Conservation (phyloP, 768 basidiomycete species). For the Cystobasidium tubakii region DNA sequence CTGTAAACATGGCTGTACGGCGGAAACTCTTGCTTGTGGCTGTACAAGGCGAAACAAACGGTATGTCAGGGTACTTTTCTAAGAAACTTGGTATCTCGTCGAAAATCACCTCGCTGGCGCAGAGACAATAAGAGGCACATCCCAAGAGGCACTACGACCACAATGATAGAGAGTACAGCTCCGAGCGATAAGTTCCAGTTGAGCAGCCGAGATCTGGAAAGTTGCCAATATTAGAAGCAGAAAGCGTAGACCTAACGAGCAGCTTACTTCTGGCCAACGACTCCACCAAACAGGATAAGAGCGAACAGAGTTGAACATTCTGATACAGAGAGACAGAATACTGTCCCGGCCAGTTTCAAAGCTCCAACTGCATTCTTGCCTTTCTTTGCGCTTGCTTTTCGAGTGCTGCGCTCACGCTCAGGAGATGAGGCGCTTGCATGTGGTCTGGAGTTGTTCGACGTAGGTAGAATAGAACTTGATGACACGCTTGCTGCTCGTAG, state of each 20-base stretch:
- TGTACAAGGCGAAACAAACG: conserved; percentile 1
- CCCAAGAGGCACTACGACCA: conserved; percentile 45
- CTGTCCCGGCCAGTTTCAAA: conserved; percentile 33
- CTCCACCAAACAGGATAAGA: conserved; percentile 44
- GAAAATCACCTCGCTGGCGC: conserved; percentile 1
- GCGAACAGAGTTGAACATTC: conserved; percentile 45
- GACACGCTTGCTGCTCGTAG: not conserved
- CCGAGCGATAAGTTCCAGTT: conserved; percentile 46
- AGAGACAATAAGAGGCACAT: conserved; percentile 44
- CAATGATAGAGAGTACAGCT: conserved; percentile 43
- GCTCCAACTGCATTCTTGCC: conserved; percentile 19
- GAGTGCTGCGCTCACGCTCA: not conserved
- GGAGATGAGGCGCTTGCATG: not conserved
- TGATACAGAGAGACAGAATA: conserved; percentile 46
- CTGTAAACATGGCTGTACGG: conserved; percentile 40
- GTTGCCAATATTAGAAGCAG: not conserved
- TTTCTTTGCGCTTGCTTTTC: not conserved
- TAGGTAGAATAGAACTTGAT: conserved; percentile 18
- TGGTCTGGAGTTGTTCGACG: not conserved
- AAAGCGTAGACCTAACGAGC: too few relatives aligned
- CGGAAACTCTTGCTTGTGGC: conserved; percentile 29
- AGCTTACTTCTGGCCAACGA: conserved; percentile 41
- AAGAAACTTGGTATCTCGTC: not conserved
- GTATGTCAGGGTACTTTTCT: too few relatives aligned
- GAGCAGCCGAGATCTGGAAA: conserved; percentile 40